Percentiles rank a stretch among this genome's conserved stretches.
phyloP scores from a whole-genome alignment of 2,329 filamentous ascomycete species.

The Amylocarpus encephaloides region DNA sequence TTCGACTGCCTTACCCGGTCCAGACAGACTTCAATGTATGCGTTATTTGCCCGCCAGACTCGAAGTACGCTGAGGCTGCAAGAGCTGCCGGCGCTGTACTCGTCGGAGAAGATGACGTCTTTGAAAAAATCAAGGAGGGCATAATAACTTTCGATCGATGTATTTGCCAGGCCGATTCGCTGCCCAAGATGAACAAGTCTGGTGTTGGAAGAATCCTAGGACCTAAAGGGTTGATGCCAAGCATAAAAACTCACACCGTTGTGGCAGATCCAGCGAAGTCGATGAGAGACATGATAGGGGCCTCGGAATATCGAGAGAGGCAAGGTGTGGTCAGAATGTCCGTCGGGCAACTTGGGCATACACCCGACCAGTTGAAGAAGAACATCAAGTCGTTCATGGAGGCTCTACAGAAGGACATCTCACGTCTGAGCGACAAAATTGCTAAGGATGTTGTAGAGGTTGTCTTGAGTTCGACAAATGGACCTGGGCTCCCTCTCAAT shows the following conservation, averaged over 20 bases:
- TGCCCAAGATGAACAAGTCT: conserved; percentile 74
- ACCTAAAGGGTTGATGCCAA: conserved; percentile 90
- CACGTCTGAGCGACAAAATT: conserved; percentile 54
- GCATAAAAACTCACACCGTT: conserved; percentile 78
- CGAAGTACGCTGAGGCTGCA: conserved; percentile 67
- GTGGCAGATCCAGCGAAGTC: conserved; percentile 70
- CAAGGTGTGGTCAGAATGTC: conserved; percentile 79
- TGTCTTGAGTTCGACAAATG: conserved; percentile 81
- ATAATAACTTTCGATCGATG: conserved; percentile 83
- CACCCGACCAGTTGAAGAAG: conserved; percentile 74
- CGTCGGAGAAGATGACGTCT: conserved; percentile 80
- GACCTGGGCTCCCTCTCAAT: conserved; percentile 80
- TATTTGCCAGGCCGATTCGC: conserved; percentile 74
- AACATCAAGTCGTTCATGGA: conserved; percentile 77
- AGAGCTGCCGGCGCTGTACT: conserved; percentile 70
- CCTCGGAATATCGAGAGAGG: conserved; percentile 80
- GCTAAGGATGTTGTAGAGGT: conserved; percentile 68
- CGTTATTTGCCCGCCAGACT: conserved; percentile 83
- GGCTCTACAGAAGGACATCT: conserved; percentile 72
- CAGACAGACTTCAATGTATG: conserved; percentile 83
- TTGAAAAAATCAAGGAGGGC: conserved; percentile 65
- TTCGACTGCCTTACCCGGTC: conserved; percentile 83
- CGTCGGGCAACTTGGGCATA: conserved; percentile 86
- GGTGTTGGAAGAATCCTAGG: conserved; percentile 75
- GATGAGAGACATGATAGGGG: conserved; percentile 77